Conservation (phyloP, 306 rosid species). For the Cucumis hystrix region DNA sequence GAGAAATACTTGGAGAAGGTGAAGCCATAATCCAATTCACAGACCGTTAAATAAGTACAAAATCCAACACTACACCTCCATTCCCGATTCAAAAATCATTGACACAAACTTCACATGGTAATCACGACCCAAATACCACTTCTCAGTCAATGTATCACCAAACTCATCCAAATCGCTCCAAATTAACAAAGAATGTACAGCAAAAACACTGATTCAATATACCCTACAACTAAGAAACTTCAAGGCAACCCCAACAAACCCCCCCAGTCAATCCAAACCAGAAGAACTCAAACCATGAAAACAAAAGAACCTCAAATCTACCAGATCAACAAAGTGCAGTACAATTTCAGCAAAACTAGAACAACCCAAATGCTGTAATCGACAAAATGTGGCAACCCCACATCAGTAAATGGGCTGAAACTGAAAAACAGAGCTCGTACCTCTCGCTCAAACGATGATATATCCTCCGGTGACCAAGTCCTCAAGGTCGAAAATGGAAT, state of each 20-base stretch:
- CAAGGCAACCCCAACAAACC: not conserved
- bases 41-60: not conserved
- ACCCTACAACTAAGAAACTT: not conserved
- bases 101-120: conserved; percentile 2
- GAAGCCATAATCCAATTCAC: conserved; percentile 39
- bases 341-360: conserved; percentile 7
- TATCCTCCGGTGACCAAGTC: not conserved
- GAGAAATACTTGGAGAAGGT: conserved; percentile 61
- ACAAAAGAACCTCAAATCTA: not conserved
- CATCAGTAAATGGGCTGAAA: conserved; percentile 25
- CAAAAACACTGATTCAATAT: not conserved
- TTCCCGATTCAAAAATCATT: not conserved
- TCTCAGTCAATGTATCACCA: not conserved
- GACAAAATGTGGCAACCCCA: conserved; percentile 27
- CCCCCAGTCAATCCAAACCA: conserved; percentile 5
- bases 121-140: not conserved
- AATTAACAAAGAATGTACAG: not conserved
- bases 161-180: not conserved
- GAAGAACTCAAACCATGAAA: conserved; percentile 4
- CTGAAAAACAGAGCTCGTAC: conserved; percentile 13
- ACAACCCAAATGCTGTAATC: not conserved
- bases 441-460: not conserved
- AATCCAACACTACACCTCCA: conserved; percentile 24
- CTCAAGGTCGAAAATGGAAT: not conserved
- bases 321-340: conserved; percentile 16